Evolutionary conservation across 768 basidiomycete species (phyloP).

Genomic region (Leucosporidium yakuticum): DNA sequence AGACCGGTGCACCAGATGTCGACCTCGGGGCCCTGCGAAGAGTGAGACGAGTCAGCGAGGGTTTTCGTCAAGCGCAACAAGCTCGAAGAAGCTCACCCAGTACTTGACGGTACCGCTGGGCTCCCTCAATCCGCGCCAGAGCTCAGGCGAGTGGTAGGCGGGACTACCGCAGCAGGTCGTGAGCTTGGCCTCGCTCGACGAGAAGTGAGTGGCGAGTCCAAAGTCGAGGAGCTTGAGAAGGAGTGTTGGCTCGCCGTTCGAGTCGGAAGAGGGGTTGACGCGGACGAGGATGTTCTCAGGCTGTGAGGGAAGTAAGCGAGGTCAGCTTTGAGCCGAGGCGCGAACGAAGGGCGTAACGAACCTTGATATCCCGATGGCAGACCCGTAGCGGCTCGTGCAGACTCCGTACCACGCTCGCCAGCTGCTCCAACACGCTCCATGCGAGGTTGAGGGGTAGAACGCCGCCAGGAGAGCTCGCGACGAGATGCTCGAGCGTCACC

Average conservation of each 20-base stretch:
- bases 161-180: constrained; percentile 48
- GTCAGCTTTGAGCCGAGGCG: neutral
- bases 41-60: neutral
- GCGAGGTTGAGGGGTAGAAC: constrained; percentile 16
- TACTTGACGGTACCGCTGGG: constrained; percentile 44
- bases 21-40: constrained; percentile 44
- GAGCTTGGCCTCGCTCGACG: constrained; percentile 43
- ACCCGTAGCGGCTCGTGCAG: constrained; percentile 42
- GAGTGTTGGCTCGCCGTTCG: constrained; percentile 2
- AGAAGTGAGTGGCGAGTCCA: constrained; percentile 48
- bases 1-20: constrained; percentile 49
- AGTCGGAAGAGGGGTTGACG: neutral
- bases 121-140: constrained; percentile 44
- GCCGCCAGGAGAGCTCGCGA: constrained; percentile 29
- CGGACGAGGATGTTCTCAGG: constrained; percentile 40
- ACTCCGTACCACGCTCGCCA: constrained; percentile 44
- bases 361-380: constrained; percentile 40
- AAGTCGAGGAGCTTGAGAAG: constrained; percentile 46
- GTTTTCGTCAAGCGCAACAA: too few relatives aligned
- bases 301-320: neutral
- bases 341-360: neutral
- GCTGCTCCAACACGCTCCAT: constrained; percentile 44
- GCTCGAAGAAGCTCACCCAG: constrained; percentile 38
- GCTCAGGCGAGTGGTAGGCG: constrained; percentile 45
- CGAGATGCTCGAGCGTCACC: constrained; percentile 43